phyloP scores from a whole-genome alignment of 2,329 filamentous ascomycete genomes.

The Xylariaceae sp. region DNA sequence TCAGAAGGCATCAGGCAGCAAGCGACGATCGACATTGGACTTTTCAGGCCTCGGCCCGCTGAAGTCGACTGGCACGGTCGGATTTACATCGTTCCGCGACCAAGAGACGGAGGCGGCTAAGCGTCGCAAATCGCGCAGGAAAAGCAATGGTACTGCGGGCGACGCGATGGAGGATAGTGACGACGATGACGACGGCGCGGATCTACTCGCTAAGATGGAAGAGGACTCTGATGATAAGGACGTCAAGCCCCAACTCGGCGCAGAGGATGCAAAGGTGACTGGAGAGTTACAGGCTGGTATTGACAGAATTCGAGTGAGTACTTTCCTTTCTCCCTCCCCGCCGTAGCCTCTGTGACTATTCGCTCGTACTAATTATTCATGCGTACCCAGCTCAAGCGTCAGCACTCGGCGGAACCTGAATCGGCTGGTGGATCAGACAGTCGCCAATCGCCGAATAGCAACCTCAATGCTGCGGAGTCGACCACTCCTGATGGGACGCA shows the following conservation, averaged over 20 bases:
- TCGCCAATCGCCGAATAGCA: constrained; percentile 43
- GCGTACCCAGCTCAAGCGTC: constrained; percentile 63
- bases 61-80: constrained; percentile 80
- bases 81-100: constrained; percentile 84
- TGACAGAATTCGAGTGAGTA: constrained; percentile 69
- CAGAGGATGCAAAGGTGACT: constrained; percentile 66
- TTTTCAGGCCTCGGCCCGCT: constrained; percentile 80
- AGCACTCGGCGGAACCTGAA: constrained; percentile 68
- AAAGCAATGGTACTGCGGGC: constrained; percentile 52
- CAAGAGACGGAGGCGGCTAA: constrained; percentile 49
- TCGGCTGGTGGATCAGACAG: constrained; percentile 39
- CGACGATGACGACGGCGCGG: constrained; percentile 55
- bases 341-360: not conserved
- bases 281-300: constrained; percentile 76
- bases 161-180: constrained; percentile 68
- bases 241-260: constrained; percentile 52
- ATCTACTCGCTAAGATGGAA: constrained; percentile 59
- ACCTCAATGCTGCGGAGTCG: constrained; percentile 35
- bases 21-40: constrained; percentile 77
- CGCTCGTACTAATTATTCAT: constrained; percentile 24
- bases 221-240: constrained; percentile 62
- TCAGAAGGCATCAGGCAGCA: constrained; percentile 56
- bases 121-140: constrained; percentile 57
- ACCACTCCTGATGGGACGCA: constrained; percentile 39
- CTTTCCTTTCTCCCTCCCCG: not conserved